Conservation (phyloP, 345 rosid species). For the Laguncularia racemosa region DNA sequence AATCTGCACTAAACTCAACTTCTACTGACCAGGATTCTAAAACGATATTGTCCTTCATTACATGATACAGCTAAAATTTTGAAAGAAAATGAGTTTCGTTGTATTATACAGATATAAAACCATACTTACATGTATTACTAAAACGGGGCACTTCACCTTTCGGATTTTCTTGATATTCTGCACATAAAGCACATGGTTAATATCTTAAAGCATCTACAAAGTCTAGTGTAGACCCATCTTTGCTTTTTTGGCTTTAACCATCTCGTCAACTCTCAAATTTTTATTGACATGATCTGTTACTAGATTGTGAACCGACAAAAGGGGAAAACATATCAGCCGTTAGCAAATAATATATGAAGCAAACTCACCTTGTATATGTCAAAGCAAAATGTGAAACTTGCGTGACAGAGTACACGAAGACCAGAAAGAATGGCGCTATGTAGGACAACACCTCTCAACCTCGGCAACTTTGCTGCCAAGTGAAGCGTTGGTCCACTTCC, state of each 20-base stretch:
- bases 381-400: conserved; percentile 72
- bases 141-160: conserved; percentile 88
- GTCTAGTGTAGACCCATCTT: too few species aligned
- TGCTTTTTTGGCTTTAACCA: too few species aligned
- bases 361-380: conserved; percentile 74
- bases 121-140: conserved; percentile 83
- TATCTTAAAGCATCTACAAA: too few species aligned
- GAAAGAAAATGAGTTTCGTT: not conserved
- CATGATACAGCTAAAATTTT: too few species aligned
- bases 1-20: too few species aligned
- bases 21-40: too few species aligned
- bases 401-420: conserved; percentile 97
- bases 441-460: conserved; percentile 94
- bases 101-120: not conserved
- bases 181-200: conserved; percentile 1
- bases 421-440: conserved; percentile 99
- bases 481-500: conserved; percentile 98
- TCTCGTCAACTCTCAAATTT: too few species aligned
- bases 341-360: too few species aligned
- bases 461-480: conserved; percentile 90
- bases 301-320: too few species aligned
- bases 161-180: conserved; percentile 84
- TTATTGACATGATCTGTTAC: too few species aligned
- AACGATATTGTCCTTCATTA: too few species aligned
- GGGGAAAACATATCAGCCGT: too few species aligned